A percentile compares a stretch with the other conserved stretches of the same genome.
These are phyloP conservation scores for Mycena belliarum DNA, from an alignment of 768 basidiomycete species.

Conservation along the genomic window DNA sequence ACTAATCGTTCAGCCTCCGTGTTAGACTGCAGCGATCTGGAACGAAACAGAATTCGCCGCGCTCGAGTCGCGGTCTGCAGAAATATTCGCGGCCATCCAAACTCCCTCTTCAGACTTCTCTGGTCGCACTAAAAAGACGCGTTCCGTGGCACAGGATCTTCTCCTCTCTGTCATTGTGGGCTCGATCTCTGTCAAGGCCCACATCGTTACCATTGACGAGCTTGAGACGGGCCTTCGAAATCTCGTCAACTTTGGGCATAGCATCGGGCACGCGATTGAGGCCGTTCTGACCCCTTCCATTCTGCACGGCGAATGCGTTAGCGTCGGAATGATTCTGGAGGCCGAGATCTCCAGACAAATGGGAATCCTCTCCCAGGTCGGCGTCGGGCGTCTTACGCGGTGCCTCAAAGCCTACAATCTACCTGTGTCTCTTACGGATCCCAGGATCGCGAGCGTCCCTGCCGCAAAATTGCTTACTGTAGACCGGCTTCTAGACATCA, in stretches of 20 bases:
- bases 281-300: constrained; percentile 91
- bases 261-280: constrained; percentile 98
- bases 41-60: constrained; percentile 85
- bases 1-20: background rate
- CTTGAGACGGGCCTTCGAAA: constrained; percentile 96
- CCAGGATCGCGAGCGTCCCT: constrained; percentile 73
- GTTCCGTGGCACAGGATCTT: constrained; percentile 75
- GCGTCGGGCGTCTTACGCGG: constrained; percentile 84
- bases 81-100: constrained; percentile 85
- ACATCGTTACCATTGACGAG: constrained; percentile 96
- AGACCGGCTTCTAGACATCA: constrained; percentile 84
- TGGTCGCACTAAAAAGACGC: constrained; percentile 60
- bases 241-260: constrained; percentile 98
- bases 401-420: constrained; percentile 91
- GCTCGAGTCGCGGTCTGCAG: constrained; percentile 82
- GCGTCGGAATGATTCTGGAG: constrained; percentile 95
- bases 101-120: constrained; percentile 61
- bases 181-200: constrained; percentile 92
- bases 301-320: constrained; percentile 95
- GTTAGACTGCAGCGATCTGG: constrained; percentile 99
- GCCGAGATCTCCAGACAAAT: constrained; percentile 89
- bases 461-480: constrained; percentile 73
- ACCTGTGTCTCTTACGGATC: constrained; percentile 78
- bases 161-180: constrained; percentile 90
- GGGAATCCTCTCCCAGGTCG: constrained; percentile 88